phyloP scores from a whole-genome alignment of 331 rosid genomes.

The Malus hybrid region DNA sequence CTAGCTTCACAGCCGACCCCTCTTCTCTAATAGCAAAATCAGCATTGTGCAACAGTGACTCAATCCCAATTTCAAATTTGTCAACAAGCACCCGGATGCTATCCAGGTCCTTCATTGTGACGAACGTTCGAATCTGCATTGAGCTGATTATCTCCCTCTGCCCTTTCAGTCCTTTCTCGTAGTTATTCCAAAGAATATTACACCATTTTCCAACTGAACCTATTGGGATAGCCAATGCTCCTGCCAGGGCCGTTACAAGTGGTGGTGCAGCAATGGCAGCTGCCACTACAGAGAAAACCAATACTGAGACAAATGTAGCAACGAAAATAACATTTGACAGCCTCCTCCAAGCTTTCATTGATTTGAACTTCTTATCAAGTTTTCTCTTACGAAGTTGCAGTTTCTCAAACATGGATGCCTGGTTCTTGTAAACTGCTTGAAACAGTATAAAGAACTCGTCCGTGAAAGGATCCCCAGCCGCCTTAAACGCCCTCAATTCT shows the following conservation, averaged over 20 bases:
- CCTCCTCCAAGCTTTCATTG: too few relatives aligned
- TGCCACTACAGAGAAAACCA: slow-evolving; percentile 81
- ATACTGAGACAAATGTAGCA: slow-evolving; percentile 60
- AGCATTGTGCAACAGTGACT: too few relatives aligned
- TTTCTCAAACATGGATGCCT: too few relatives aligned
- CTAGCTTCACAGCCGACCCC: slow-evolving; percentile 47
- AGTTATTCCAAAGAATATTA: slow-evolving; percentile 51
- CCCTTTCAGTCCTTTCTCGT: slow-evolving; percentile 39
- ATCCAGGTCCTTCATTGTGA: too few relatives aligned
- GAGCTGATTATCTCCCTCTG: slow-evolving; percentile 50
- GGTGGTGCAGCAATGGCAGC: slow-evolving; percentile 85
- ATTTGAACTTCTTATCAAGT: too few relatives aligned
- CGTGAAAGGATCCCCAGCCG: too few relatives aligned
- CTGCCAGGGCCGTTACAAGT: slow-evolving; percentile 57
- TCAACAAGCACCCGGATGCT: too few relatives aligned
- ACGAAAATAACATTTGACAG: slow-evolving; percentile 30
- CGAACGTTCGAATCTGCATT: slow-evolving; percentile 39
- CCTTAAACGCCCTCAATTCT: too few relatives aligned
- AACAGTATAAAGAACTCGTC: too few relatives aligned
- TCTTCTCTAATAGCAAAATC: slow-evolving; percentile 21
- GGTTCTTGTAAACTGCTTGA: too few relatives aligned
- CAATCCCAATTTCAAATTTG: too few relatives aligned
- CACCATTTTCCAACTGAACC: slow-evolving; percentile 93
- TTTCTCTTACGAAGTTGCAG: too few relatives aligned
- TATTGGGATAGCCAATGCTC: slow-evolving; percentile 22